Evolutionary conservation across 352 stramenopile genomes (phyloP).

Genomic region (Phytophthora melonis): DNA sequence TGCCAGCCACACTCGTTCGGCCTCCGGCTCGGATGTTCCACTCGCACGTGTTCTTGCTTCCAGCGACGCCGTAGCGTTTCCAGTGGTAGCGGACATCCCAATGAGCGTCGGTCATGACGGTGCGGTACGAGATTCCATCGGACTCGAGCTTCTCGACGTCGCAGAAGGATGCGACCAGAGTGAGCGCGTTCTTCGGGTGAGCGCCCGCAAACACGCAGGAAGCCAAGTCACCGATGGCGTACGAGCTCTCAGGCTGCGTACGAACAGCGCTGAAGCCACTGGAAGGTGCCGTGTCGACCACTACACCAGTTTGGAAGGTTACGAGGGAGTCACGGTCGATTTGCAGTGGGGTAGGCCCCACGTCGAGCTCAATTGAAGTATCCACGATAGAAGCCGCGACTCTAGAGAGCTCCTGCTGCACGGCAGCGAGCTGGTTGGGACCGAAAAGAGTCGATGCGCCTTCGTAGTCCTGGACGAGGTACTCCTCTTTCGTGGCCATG

Average conservation of each 20-base stretch:
- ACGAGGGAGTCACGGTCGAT: conserved; percentile 47
- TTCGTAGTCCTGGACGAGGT: conserved; percentile 69
- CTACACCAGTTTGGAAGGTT: conserved; percentile 48
- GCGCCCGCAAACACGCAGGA: conserved; percentile 24
- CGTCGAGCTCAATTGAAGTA: conserved; percentile 6
- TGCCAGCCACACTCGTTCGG: conserved; percentile 37
- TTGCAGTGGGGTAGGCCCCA: conserved; percentile 46
- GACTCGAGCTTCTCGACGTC: conserved; percentile 49
- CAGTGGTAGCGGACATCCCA: conserved; percentile 61
- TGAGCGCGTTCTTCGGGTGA: conserved; percentile 56
- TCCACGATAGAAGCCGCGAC: conserved; percentile 19
- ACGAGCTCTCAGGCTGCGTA: conserved; percentile 32
- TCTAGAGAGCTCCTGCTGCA: conserved; percentile 59
- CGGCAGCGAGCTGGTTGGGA: conserved; percentile 61
- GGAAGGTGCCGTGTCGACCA: conserved; percentile 38
- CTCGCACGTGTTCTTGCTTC: conserved; percentile 56
- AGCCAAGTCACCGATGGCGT: conserved; percentile 42
- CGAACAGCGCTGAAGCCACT: conserved; percentile 41
- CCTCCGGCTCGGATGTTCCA: conserved; percentile 50
- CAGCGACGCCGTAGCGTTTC: conserved; percentile 29
- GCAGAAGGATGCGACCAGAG: conserved; percentile 48
- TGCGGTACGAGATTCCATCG: conserved; percentile 27
- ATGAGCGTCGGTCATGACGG: conserved; percentile 52
- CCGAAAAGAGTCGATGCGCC: conserved; percentile 76
- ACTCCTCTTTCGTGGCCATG: conserved; percentile 70